A percentile compares a stretch with the other conserved stretches of the same genome.
These are phyloP conservation scores for Magnolia changhungtana DNA, from an alignment of 164 flowering plant genomes.

Conservation along the genomic window DNA sequence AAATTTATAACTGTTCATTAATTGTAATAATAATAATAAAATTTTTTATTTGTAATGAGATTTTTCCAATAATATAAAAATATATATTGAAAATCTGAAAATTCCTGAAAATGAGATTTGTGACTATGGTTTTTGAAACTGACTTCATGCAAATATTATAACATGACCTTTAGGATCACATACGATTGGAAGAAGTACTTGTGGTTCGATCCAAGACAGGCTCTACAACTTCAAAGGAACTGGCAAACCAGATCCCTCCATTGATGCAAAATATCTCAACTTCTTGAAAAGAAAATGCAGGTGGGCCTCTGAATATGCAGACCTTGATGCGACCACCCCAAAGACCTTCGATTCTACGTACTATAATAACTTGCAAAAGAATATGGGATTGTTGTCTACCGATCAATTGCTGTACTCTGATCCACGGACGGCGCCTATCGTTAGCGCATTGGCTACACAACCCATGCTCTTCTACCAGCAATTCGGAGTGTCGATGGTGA, in stretches of 20 bases:
- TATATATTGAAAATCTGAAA: too few relatives aligned
- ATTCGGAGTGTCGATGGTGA: slow-evolving; percentile 73
- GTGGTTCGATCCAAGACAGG: slow-evolving; percentile 50
- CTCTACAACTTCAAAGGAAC: slow-evolving; percentile 51
- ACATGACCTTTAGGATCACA: slow-evolving; percentile 53
- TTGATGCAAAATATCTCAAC: slow-evolving; percentile 42
- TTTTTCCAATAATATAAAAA: too few relatives aligned
- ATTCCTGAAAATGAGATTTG: too few relatives aligned
- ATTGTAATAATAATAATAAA: too few relatives aligned
- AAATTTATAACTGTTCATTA: too few relatives aligned
- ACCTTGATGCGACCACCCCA: slow-evolving; percentile 69
- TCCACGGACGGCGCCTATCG: slow-evolving; percentile 46
- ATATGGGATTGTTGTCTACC: slow-evolving; percentile 54
- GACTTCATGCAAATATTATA: too few relatives aligned
- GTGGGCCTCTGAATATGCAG: slow-evolving; percentile 54
- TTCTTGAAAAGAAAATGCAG: slow-evolving; percentile 65
- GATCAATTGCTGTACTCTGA: slow-evolving; percentile 59
- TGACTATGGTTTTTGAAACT: too few relatives aligned
- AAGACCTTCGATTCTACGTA: slow-evolving; percentile 43
- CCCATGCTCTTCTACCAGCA: slow-evolving; percentile 37
- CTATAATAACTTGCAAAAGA: slow-evolving; percentile 54
- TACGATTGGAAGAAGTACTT: slow-evolving; percentile 66
- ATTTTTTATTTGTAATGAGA: too few relatives aligned
- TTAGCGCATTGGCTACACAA: slow-evolving; percentile 33
- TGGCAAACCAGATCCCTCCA: slow-evolving; percentile 42